Evolutionary conservation across 148 eudicot species (phyloP).

Genomic region (Nepenthes gracilis): DNA sequence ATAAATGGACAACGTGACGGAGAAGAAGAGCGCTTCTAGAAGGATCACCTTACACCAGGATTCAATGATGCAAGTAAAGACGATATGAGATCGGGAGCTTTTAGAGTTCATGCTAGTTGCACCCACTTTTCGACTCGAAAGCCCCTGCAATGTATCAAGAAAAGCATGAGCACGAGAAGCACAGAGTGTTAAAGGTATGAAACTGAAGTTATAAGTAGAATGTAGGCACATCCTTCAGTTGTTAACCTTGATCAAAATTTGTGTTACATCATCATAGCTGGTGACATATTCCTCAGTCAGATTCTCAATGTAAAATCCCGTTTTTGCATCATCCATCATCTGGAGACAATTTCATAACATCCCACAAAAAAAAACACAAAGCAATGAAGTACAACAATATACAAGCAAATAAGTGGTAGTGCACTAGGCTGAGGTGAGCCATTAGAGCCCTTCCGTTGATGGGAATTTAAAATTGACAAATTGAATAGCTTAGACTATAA

Average conservation of each 20-base stretch:
- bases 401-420: too few relatives aligned
- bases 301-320: constrained; percentile 77
- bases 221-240: not conserved
- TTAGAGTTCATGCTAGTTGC: constrained; percentile 70
- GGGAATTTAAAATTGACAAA: too few relatives aligned
- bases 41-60: constrained; percentile 90
- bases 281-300: constrained; percentile 90
- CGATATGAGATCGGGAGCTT: constrained; percentile 85
- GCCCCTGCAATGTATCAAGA: constrained; percentile 47
- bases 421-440: too few relatives aligned
- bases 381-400: not conserved
- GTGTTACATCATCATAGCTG: constrained; percentile 77
- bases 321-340: constrained; percentile 82
- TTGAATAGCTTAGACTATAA: too few relatives aligned
- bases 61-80: constrained; percentile 80
- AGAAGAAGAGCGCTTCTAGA: not conserved
- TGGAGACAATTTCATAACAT: constrained; percentile 14
- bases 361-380: not conserved
- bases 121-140: constrained; percentile 82
- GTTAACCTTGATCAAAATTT: constrained; percentile 70
- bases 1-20: too few relatives aligned
- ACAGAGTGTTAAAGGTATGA: not conserved
- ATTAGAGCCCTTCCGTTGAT: too few relatives aligned
- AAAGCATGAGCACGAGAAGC: not conserved
- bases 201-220: not conserved